phyloP scores from a whole-genome alignment of 495 filamentous ascomycete genomes.

The Aspergillus haitiensis region DNA sequence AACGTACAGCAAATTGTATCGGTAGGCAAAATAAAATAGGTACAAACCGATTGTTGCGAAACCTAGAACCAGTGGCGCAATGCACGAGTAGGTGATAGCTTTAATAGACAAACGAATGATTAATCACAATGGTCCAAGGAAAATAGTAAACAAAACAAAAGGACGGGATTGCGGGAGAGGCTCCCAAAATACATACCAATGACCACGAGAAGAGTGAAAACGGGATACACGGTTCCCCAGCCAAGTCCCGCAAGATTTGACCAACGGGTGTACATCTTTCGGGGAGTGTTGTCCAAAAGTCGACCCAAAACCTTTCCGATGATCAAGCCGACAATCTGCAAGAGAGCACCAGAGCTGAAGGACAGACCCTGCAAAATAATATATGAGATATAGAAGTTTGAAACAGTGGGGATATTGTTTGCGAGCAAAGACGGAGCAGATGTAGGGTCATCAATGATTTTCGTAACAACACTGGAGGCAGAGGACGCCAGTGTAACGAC shows the following conservation, averaged over 20 bases:
- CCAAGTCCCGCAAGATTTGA: constrained; percentile 60
- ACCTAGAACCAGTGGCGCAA: constrained; percentile 85
- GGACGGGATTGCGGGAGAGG: neutral
- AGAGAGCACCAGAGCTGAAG: constrained; percentile 71
- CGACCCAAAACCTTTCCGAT: constrained; percentile 76
- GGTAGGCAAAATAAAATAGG: constrained; percentile 89
- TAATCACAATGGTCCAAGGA: neutral
- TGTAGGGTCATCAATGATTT: constrained; percentile 64
- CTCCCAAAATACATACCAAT: constrained; percentile 52
- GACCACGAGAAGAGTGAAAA: constrained; percentile 80
- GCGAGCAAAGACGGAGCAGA: constrained; percentile 66
- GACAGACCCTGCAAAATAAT: constrained; percentile 91
- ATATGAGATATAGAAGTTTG: constrained; percentile 95
- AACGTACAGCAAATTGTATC: constrained; percentile 94
- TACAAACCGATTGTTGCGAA: constrained; percentile 82
- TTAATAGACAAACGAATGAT: neutral
- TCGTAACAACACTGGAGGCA: constrained; percentile 51
- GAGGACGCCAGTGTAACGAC: constrained; percentile 79
- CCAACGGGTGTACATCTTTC: constrained; percentile 72
- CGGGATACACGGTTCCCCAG: constrained; percentile 88
- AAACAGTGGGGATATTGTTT: constrained; percentile 70
- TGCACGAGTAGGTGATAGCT: constrained; percentile 85
- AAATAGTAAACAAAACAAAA: neutral
- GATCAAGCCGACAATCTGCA: constrained; percentile 76
- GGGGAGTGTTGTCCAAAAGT: constrained; percentile 68